A percentile compares a stretch with the other conserved stretches of the same genome.
These are phyloP conservation scores for Naganishia sp. DNA, from an alignment of 1,284 basidiomycete species.

Conservation along the genomic window DNA sequence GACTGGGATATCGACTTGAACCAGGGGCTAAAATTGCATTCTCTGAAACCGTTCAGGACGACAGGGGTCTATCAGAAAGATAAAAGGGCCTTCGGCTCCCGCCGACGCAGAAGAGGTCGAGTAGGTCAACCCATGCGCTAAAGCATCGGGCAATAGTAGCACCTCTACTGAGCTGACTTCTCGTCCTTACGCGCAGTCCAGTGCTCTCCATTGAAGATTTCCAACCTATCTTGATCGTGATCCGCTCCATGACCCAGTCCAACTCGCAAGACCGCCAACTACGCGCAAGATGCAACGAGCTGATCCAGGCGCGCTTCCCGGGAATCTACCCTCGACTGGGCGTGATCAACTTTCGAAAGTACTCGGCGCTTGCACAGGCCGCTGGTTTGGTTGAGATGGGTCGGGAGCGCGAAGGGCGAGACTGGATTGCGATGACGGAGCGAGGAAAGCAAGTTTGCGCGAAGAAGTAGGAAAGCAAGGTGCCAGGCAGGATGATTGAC, in stretches of 20 bases:
- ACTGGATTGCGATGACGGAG: slow-evolving; percentile 24
- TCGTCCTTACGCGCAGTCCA: not conserved
- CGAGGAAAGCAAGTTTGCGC: slow-evolving; percentile 7
- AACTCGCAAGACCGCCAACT: slow-evolving; percentile 6
- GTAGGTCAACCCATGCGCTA: no score
- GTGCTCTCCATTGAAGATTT: slow-evolving; percentile 10
- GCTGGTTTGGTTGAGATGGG: slow-evolving; percentile 20
- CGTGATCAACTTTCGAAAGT: slow-evolving; percentile 16
- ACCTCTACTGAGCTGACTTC: not conserved
- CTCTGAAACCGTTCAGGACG: no score
- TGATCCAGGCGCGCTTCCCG: slow-evolving; percentile 23
- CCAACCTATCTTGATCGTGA: slow-evolving; percentile 23
- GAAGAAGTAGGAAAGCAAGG: not conserved
- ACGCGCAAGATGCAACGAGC: slow-evolving; percentile 18
- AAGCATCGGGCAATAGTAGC: not conserved
- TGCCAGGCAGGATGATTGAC: not conserved
- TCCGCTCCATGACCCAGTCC: slow-evolving; percentile 13
- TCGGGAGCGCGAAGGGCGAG: slow-evolving; percentile 5
- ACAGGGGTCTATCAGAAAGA: no score
- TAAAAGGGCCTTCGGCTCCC: no score
- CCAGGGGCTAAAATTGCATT: no score
- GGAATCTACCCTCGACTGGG: slow-evolving; percentile 21
- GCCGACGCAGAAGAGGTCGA: no score
- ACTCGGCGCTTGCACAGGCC: slow-evolving; percentile 10
- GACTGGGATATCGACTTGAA: not conserved